Base-by-base conservation (phyloP, 345 rosid species). In the Capsella bursapastoris region DNA sequence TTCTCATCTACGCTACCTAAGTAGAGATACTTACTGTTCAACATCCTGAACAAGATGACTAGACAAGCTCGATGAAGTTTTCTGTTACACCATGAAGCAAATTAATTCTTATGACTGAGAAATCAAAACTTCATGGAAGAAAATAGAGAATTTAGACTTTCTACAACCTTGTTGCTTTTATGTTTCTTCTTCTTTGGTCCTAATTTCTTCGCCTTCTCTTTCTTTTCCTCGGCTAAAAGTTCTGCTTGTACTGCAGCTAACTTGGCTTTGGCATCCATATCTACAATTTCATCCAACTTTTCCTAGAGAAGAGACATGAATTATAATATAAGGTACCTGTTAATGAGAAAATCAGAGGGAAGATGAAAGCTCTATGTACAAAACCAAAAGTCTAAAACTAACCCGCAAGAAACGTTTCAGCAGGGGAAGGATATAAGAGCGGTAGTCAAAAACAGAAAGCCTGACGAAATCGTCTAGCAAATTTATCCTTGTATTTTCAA, bases 361-460 rank as follows among this genome's bases (percentile, higher is more conserved):
- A 63, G 5, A 38, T 29, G 28, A 70, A 70, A 59, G 38, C 49
- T 70, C 29, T 34, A 7, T 22, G 53, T 34, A 70, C 47, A 43
- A 57, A 47, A 69, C 34, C 18, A 32, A 69, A 22, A 44, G 32
- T 31, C 18, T 18, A 41, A 31, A 31, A 48, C 45, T 5, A 32
- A 73, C 77, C 70, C 9, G 48, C 70, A 73, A 44, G 48, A 64
- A 73, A 8, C 15, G 9, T 64, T 73, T 73, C 48, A 73, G 64
- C 15, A 14, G 29, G 2, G 12, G 44, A 35, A 73, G 77, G 65
- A 73, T 73, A 15, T 64, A 55, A 45, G 64, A 64, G 38, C 71
- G 71, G 48, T 32, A 32, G 56, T 73, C 71, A 64, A 73, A 64
- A n/a, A 73, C 57, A 64, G 71, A 64, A 31, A 73, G 77, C 32